Evolutionary conservation across 495 filamentous ascomycete species (phyloP).

Genomic region (Parathielavia appendiculata): DNA sequence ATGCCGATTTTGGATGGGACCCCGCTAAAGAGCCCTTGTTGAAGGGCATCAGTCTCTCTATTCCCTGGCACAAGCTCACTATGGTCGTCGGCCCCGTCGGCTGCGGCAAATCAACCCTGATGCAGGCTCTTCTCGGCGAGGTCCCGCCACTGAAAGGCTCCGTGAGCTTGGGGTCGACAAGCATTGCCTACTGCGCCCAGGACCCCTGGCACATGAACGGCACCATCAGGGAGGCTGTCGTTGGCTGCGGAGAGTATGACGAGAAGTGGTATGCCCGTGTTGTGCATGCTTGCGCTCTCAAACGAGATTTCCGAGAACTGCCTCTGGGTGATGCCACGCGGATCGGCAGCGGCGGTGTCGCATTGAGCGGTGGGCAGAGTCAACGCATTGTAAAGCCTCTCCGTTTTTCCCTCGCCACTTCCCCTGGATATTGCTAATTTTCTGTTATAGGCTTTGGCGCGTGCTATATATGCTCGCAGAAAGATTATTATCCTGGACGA

Average conservation of each 20-base stretch:
- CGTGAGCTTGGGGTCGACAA: slow-evolving; percentile 20
- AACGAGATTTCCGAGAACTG: slow-evolving; percentile 32
- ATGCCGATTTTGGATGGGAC: slow-evolving; percentile 52
- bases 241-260: slow-evolving; percentile 27
- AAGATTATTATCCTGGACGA: slow-evolving; percentile 26
- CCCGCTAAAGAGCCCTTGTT: slow-evolving; percentile 40
- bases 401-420: neutral
- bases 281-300: slow-evolving; percentile 35
- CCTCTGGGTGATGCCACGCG: slow-evolving; percentile 31
- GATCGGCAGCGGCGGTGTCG: slow-evolving; percentile 35
- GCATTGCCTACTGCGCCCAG: slow-evolving; percentile 33
- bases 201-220: slow-evolving; percentile 35
- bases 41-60: slow-evolving; percentile 38
- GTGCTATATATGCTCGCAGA: slow-evolving; percentile 24
- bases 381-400: slow-evolving; percentile 29
- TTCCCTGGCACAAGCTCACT: slow-evolving; percentile 33
- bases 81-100: slow-evolving; percentile 58
- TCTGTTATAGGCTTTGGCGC: slow-evolving; percentile 14
- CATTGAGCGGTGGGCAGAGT: slow-evolving; percentile 39
- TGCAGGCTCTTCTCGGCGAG: slow-evolving; percentile 56
- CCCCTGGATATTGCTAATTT: neutral
- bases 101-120: slow-evolving; percentile 55
- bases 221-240: slow-evolving; percentile 37
- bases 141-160: slow-evolving; percentile 38
- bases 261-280: slow-evolving; percentile 38